Evolutionary conservation across 78 protist species (phyloP), one percentile per base, ranked within the genome.

Genomic region (Neovahlkampfia damariscottae): DNA sequence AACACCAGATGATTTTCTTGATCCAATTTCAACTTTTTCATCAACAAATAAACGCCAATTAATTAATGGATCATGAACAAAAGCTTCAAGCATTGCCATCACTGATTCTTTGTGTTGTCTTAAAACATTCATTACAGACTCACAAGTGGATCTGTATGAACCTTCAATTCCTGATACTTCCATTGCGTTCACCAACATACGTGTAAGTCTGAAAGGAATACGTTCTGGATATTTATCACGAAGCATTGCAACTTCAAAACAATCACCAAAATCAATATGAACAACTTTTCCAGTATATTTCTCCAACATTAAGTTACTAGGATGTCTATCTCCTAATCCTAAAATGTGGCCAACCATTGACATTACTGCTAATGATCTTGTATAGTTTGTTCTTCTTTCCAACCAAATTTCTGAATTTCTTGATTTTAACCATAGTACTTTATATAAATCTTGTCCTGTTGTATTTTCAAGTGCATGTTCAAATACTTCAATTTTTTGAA

Each of bases 41-140:
- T 73, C 66, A 8, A 5, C 5, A 7, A 92, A 70, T 30, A 98
- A 90, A 5, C 98, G 59, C 99, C 99, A 98, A 35, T 89, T 91
- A 81, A 97, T 85, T 29, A 98, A 86, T 28, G 99, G 99, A 78
- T 98, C 99, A 85, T 97, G 88, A 8, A 97, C 97, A 77, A 97
- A 98, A 5, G 99, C 99, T 86, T 97, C 99, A 1, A 98, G 88
- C 84, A 98, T 94, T 6, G 99, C 99, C 96, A 96, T 91, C 30
- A 98, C 79, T 1, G 88, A 38, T 73, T 95, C 99, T 36, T 89
- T 78, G 86, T 95, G 75, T 9, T 76, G 80, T 27, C 99, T 76
- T 31, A 98, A 85, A 37, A 97, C 91, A 0, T 80, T 50, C 97
- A 98, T 88, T 4, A 92, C 97, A 5, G 58, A 9, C 77, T 96